Evolutionary conservation across 768 basidiomycete genomes (phyloP).

Genomic region (Leucocoprinus leucothites): DNA sequence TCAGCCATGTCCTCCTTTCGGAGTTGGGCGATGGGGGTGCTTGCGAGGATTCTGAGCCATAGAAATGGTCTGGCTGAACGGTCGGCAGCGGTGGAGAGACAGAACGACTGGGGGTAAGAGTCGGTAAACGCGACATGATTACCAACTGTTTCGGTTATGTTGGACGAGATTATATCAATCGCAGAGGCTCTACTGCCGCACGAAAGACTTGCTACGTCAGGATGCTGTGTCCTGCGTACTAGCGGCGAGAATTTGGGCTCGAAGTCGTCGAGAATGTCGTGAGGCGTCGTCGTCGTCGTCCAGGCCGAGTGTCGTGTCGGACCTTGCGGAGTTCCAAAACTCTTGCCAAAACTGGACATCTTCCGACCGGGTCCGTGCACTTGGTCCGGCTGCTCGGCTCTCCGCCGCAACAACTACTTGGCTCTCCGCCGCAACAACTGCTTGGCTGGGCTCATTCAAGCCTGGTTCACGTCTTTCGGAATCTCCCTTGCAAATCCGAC

Average conservation of each 20-base stretch:
- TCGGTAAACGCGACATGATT: slow-evolving; percentile 34
- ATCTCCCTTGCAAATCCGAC: too few relatives aligned
- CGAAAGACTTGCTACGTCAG: not conserved
- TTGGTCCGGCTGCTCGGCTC: not conserved
- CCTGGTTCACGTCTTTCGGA: too few relatives aligned
- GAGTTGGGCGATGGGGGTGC: slow-evolving; percentile 61
- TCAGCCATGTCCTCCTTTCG: slow-evolving; percentile 62
- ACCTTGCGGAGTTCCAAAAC: slow-evolving; percentile 27
- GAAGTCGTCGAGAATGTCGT: slow-evolving; percentile 11
- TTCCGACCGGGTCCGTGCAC: slow-evolving; percentile 16
- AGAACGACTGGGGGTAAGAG: slow-evolving; percentile 49
- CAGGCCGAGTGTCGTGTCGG: slow-evolving; percentile 3
- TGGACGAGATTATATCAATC: not conserved
- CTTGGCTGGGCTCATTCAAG: too few relatives aligned
- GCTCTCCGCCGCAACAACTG: not conserved
- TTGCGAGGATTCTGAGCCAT: slow-evolving; percentile 50
- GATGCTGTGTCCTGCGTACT: not conserved
- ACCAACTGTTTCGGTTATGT: slow-evolving; percentile 23
- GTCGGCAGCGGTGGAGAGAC: slow-evolving; percentile 46
- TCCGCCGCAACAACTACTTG: not conserved
- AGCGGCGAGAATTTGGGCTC: not conserved
- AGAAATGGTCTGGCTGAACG: slow-evolving; percentile 83
- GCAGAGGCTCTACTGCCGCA: not conserved
- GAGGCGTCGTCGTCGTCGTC: slow-evolving; percentile 16
- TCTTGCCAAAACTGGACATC: slow-evolving; percentile 24